Percentiles rank a stretch among this genome's conserved stretches.
phyloP scores from a whole-genome alignment of 805 yeast species.

The Candida mattraensis region DNA sequence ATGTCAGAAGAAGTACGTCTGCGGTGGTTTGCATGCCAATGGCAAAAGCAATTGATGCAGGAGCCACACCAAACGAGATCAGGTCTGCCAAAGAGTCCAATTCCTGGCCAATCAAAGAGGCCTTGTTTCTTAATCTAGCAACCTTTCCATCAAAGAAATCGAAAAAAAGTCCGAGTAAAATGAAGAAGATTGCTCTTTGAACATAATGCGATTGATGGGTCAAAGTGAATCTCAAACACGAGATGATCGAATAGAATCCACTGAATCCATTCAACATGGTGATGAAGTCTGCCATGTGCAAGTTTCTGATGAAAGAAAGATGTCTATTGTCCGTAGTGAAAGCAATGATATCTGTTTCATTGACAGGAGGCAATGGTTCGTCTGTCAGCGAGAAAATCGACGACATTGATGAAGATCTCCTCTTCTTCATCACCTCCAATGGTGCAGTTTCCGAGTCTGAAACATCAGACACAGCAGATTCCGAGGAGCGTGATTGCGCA shows the following conservation, averaged over 20 bases:
- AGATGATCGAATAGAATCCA: slow-evolving; percentile 87
- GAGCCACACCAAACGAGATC: slow-evolving; percentile 92
- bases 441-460: slow-evolving; percentile 23
- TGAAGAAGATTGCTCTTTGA: slow-evolving; percentile 85
- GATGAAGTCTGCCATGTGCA: slow-evolving; percentile 95
- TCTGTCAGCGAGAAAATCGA: slow-evolving; percentile 50
- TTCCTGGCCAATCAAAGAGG: slow-evolving; percentile 95
- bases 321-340: slow-evolving; percentile 84
- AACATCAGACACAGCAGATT: slow-evolving; percentile 25
- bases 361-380: slow-evolving; percentile 74
- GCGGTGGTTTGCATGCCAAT: slow-evolving; percentile 84
- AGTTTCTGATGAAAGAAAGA: slow-evolving; percentile 78
- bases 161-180: slow-evolving; percentile 87
- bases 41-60: slow-evolving; percentile 88
- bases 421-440: slow-evolving; percentile 15
- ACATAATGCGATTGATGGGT: slow-evolving; percentile 69
- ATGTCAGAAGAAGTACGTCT: slow-evolving; percentile 74
- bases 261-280: slow-evolving; percentile 92
- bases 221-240: slow-evolving; percentile 77
- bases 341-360: slow-evolving; percentile 70
- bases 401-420: slow-evolving; percentile 35
- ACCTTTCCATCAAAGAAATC: slow-evolving; percentile 98
- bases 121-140: slow-evolving; percentile 89
- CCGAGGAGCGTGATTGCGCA: no score
- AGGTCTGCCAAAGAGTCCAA: slow-evolving; percentile 95